Conservation (phyloP, 768 basidiomycete species). For the Suillus subalutaceus region DNA sequence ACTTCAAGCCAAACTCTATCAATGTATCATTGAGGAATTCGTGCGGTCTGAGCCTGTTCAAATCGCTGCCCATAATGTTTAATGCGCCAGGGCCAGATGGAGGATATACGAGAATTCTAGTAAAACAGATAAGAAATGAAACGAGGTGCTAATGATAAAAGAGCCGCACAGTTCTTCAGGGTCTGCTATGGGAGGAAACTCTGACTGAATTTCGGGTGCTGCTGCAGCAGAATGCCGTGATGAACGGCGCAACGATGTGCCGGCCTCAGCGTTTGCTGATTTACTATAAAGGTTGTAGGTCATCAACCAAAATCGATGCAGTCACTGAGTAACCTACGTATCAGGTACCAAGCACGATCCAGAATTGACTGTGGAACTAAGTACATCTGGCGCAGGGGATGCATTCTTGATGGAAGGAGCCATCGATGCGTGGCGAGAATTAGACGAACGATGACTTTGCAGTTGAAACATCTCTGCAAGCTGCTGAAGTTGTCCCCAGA, state of each 20-base stretch:
- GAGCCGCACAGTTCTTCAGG: constrained; percentile 66
- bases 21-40: constrained; percentile 96
- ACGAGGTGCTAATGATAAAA: neutral
- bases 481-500: constrained; percentile 20
- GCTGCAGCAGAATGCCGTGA: constrained; percentile 35
- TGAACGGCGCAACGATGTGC: constrained; percentile 35
- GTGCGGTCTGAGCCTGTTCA: constrained; percentile 69
- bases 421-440: neutral
- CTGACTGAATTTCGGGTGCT: constrained; percentile 34
- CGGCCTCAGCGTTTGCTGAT: constrained; percentile 14
- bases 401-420: neutral
- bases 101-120: constrained; percentile 79
- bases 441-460: constrained; percentile 16
- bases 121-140: constrained; percentile 12
- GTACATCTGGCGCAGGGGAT: constrained; percentile 21
- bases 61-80: constrained; percentile 80
- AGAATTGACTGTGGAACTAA: constrained; percentile 17
- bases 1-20: constrained; percentile 97
- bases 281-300: constrained; percentile 17
- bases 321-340: constrained; percentile 19
- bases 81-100: constrained; percentile 71
- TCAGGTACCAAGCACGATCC: constrained; percentile 13
- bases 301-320: neutral
- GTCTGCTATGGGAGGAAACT: constrained; percentile 37
- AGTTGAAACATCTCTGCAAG: constrained; percentile 21